phyloP scores from a whole-genome alignment of 2,329 filamentous ascomycete species.

The Botrytis byssoidea region DNA sequence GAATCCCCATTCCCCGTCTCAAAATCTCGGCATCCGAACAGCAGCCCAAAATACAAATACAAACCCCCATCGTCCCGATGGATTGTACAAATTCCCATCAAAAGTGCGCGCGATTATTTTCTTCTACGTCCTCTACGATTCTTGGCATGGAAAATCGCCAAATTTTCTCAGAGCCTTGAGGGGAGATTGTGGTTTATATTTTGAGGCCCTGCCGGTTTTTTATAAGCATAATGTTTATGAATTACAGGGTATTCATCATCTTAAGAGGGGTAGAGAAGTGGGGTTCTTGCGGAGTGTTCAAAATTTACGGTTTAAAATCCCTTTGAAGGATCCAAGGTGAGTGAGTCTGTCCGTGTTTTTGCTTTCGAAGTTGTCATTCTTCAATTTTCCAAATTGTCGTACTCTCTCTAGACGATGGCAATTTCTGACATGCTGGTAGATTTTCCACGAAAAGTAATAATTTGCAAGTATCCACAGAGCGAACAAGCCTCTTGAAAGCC shows the following conservation, averaged over 20 bases:
- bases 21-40: not conserved
- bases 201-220: not conserved
- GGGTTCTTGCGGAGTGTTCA: not conserved
- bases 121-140: not conserved
- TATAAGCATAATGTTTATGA: not conserved
- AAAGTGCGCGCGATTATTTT: not conserved
- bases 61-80: fast-evolving
- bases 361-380: not conserved
- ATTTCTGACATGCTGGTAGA: not conserved
- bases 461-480: fast-evolving
- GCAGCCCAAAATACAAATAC: not conserved
- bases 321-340: not conserved
- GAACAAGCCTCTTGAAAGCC: fast-evolving
- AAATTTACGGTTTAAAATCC: not conserved
- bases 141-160: not conserved
- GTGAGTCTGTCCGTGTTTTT: not conserved
- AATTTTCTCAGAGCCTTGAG: not conserved
- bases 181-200: not conserved
- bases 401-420: too few species aligned
- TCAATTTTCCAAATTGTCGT: not conserved
- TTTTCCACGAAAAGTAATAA: too few species aligned
- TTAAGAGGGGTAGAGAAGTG: too few species aligned
- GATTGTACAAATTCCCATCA: not conserved
- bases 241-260: fast-evolving
- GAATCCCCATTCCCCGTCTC: not conserved